Percentiles rank a stretch among this genome's conserved stretches.
Conservation (phyloP, 805 yeast species). For the Saccharomycopsis fibuligera region DNA sequence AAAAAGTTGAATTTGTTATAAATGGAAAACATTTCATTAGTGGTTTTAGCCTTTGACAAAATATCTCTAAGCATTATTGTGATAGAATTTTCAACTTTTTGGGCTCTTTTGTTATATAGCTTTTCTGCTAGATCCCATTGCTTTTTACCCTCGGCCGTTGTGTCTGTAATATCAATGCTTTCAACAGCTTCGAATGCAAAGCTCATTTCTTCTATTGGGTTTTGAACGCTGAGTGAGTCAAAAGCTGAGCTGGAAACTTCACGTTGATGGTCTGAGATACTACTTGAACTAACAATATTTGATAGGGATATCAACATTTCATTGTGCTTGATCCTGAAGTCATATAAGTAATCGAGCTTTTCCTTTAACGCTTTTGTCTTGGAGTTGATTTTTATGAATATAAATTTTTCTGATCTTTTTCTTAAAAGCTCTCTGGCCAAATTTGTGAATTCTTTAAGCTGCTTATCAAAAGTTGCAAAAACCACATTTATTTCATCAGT, state of each 20-base stretch:
- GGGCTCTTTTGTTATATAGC: conserved; percentile 37
- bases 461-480: conserved; percentile 51
- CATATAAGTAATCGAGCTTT: conserved; percentile 36
- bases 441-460: conserved; percentile 55
- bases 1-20: conserved; percentile 45
- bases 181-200: conserved; percentile 37
- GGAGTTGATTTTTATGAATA: conserved; percentile 54
- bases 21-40: conserved; percentile 46
- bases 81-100: conserved; percentile 40
- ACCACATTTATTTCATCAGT: conserved; percentile 29
- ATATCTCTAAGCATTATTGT: conserved; percentile 34
- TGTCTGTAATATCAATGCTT: conserved; percentile 34
- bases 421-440: conserved; percentile 70
- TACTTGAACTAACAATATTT: conserved; percentile 21
- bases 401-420: conserved; percentile 64
- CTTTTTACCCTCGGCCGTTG: conserved; percentile 31
- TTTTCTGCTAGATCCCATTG: conserved; percentile 38
- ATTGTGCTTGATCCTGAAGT: conserved; percentile 49
- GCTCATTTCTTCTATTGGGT: conserved; percentile 31
- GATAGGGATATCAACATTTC: conserved; percentile 36
- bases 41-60: conserved; percentile 34
- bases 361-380: conserved; percentile 35
- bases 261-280: not conserved
- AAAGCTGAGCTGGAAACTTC: conserved; percentile 15
- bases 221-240: conserved; percentile 19